These are phyloP conservation scores for Alternaria novae-zelandiae DNA, from an alignment of 2,329 filamentous ascomycete genomes.

Conservation along the genomic window DNA sequence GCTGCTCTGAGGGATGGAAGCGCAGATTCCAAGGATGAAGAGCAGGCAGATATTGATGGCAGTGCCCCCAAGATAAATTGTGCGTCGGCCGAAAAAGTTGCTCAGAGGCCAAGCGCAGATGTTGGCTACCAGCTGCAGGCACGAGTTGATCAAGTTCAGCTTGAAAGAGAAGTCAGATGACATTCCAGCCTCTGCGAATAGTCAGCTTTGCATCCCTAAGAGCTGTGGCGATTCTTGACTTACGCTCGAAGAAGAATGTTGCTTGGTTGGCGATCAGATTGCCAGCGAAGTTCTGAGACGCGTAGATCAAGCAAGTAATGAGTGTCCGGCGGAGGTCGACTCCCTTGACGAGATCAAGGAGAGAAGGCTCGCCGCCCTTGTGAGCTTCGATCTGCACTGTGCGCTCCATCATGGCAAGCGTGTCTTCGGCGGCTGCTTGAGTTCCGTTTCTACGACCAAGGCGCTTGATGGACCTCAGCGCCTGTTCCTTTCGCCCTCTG, in stretches of 20 bases:
- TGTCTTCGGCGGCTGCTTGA: conserved; percentile 47
- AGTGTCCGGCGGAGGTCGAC: conserved; percentile 61
- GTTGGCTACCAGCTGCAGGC: conserved; percentile 65
- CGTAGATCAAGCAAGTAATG: conserved; percentile 63
- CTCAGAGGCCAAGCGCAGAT: conserved; percentile 71
- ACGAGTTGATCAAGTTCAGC: conserved; percentile 69
- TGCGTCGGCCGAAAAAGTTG: conserved; percentile 66
- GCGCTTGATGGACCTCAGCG: conserved; percentile 56
- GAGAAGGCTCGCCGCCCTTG: conserved; percentile 53
- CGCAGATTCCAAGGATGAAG: conserved; percentile 65
- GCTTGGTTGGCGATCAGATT: conserved; percentile 69
- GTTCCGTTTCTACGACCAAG: conserved; percentile 55
- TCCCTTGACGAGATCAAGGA: conserved; percentile 61
- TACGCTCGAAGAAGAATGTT: conserved; percentile 65
- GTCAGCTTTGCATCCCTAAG: conserved; percentile 27
- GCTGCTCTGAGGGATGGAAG: conserved; percentile 52
- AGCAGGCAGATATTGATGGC: conserved; percentile 60
- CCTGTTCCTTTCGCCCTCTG: conserved; percentile 48
- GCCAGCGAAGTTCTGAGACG: conserved; percentile 65
- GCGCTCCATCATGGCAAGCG: conserved; percentile 65
- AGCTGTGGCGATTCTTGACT: conserved; percentile 26
- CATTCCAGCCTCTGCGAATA: conserved; percentile 64
- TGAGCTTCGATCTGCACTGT: conserved; percentile 60
- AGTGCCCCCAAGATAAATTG: conserved; percentile 68
- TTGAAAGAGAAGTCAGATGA: conserved; percentile 62